Evolutionary conservation across 2,329 filamentous ascomycete species (phyloP).

Genomic region (Apiospora rasikravindrae): DNA sequence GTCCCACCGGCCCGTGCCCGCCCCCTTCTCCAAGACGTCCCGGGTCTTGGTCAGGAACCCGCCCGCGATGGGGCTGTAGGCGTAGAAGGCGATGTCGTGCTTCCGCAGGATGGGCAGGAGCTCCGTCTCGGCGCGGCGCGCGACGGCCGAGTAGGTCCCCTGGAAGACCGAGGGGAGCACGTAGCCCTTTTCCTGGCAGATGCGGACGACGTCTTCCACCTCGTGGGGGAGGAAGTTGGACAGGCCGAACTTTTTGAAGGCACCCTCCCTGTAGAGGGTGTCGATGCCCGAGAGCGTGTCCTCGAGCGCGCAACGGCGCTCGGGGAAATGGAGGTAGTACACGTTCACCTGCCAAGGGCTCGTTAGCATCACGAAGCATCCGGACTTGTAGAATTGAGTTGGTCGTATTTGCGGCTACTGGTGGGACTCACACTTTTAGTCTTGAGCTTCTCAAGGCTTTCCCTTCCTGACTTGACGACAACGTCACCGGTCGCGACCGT

Average conservation of each 20-base stretch:
- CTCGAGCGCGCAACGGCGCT: slow-evolving; percentile 47
- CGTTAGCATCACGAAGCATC: slow-evolving; percentile 21
- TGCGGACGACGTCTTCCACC: slow-evolving; percentile 47
- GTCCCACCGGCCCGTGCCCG: slow-evolving; percentile 21
- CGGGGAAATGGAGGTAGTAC: slow-evolving; percentile 52
- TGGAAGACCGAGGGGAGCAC: slow-evolving; percentile 52
- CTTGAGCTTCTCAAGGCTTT: slow-evolving; percentile 29
- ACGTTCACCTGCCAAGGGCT: slow-evolving; percentile 34
- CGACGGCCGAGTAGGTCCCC: slow-evolving; percentile 53
- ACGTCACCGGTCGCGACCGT: slow-evolving; percentile 24
- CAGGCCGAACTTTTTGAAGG: slow-evolving; percentile 51
- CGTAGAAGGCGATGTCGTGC: slow-evolving; percentile 49
- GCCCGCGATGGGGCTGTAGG: slow-evolving; percentile 41
- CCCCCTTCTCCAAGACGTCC: not conserved
- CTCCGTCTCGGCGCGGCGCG: slow-evolving; percentile 46
- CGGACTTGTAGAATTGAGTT: no score
- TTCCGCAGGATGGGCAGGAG: slow-evolving; percentile 49
- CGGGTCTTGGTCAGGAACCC: slow-evolving; percentile 23
- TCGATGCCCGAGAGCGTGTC: slow-evolving; percentile 49
- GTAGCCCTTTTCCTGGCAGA: slow-evolving; percentile 48
- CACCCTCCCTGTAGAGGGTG: slow-evolving; percentile 45
- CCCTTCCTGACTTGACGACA: slow-evolving; percentile 26
- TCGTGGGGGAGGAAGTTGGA: slow-evolving; percentile 52
- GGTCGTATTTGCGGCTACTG: slow-evolving; percentile 17
- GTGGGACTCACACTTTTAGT: slow-evolving; percentile 22